Percentiles rank a stretch among this genome's conserved stretches.
Conservation (phyloP, 2,329 filamentous ascomycete genomes). For the Trichoderma harzianum region DNA sequence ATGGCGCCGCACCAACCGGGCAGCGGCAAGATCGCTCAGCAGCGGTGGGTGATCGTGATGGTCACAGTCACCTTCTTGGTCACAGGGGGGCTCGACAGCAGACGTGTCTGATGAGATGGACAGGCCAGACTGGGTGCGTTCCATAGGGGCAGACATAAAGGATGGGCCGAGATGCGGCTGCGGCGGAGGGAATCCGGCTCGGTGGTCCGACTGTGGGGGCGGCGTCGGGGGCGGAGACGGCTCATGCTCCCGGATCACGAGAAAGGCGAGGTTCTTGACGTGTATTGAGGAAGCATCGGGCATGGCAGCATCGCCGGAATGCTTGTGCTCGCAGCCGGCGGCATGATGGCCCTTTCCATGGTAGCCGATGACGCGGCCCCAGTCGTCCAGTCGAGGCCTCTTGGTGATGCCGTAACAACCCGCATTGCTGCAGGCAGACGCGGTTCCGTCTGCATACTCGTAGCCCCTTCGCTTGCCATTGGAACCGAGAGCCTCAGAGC, state of each 20-base stretch:
- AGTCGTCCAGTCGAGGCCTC: constrained; percentile 18
- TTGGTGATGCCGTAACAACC: constrained; percentile 18
- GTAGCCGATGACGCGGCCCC: constrained; percentile 18
- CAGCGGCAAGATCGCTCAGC: constrained; percentile 46
- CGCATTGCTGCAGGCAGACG: constrained; percentile 12
- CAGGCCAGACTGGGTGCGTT: constrained; percentile 48
- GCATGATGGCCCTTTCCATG: constrained; percentile 10
- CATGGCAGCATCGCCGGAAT: neutral
- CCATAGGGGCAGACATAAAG: constrained; percentile 33
- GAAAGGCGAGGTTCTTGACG: constrained; percentile 34
- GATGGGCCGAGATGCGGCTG: constrained; percentile 20
- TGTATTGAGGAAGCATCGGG: constrained; percentile 27
- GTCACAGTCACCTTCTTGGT: constrained; percentile 30
- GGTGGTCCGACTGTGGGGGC: constrained; percentile 22
- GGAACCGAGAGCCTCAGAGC: neutral
- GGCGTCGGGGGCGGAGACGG: constrained; percentile 18
- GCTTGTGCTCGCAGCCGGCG: constrained; percentile 8
- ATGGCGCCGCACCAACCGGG: constrained; percentile 47
- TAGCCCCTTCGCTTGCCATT: constrained; percentile 16
- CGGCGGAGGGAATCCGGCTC: constrained; percentile 21
- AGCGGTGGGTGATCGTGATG: constrained; percentile 23
- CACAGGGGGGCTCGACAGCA: constrained; percentile 29
- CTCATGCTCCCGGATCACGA: constrained; percentile 38
- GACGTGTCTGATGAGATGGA: constrained; percentile 44
- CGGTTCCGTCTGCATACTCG: constrained; percentile 10